phyloP scores from a whole-genome alignment of 495 filamentous ascomycete species.

The Apodospora peruviana region DNA sequence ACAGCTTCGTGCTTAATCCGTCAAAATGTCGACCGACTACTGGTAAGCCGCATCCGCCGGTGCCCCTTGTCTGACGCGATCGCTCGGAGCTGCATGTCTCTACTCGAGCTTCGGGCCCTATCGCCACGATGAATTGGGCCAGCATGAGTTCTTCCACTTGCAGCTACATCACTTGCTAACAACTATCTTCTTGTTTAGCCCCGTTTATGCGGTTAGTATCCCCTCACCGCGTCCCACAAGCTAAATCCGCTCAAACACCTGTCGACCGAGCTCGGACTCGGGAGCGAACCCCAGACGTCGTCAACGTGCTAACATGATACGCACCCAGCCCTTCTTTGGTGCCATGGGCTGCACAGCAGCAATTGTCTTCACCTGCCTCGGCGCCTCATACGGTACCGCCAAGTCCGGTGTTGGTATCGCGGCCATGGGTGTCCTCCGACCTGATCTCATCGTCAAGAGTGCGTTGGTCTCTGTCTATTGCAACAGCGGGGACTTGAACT shows the following conservation, averaged over 20 bases:
- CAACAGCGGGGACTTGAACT: conserved; percentile 10
- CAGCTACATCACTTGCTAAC: conserved; percentile 16
- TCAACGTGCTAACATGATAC: conserved; percentile 26
- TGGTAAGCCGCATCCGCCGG: conserved; percentile 28
- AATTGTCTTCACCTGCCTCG: conserved; percentile 98
- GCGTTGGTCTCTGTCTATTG: conserved; percentile 19
- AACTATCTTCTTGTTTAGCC: conserved; percentile 50
- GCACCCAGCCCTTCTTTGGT: conserved; percentile 91
- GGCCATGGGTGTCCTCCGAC: conserved; percentile 94
- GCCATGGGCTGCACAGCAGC: conserved; percentile 97
- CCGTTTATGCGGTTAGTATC: conserved; percentile 95
- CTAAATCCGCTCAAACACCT: conserved; percentile 6
- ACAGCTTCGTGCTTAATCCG: conserved; percentile 24
- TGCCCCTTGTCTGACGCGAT: conserved; percentile 19
- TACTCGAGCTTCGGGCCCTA: background rate
- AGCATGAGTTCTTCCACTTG: background rate
- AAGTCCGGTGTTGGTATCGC: conserved; percentile 99
- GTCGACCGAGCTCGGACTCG: background rate
- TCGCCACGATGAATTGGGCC: conserved; percentile 2
- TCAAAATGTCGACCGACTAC: conserved; percentile 37
- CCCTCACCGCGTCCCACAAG: conserved; percentile 9
- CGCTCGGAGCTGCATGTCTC: conserved; percentile 12
- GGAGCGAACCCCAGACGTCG: background rate
- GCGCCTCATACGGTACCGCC: conserved; percentile 96
- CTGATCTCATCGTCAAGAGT: conserved; percentile 99